Evolutionary conservation across 2,329 filamentous ascomycete genomes (phyloP), one percentile per base, ranked within the genome.

Genomic region (Paraphoma chrysanthemicola): DNA sequence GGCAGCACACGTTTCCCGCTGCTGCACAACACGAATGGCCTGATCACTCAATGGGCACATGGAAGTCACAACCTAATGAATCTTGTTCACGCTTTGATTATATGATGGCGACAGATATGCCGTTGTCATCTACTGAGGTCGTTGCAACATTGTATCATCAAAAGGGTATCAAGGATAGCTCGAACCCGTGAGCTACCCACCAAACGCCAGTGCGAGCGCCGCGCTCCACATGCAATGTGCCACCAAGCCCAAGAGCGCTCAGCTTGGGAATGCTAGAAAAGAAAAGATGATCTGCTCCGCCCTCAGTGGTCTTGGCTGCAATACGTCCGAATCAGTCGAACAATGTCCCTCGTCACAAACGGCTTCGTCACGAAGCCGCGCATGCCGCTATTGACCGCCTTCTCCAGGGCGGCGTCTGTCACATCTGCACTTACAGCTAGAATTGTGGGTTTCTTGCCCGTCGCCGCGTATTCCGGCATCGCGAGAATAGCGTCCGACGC

Each of bases 351-450:
- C 53, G 88, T 77, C 69, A 87, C 87, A 71, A 87, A 89, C 7
- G 87, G 88, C 69, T 90, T 90, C 39, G 86, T 88, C 81, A 90
- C 85, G 64, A 88, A 88, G 2, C 87, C 87, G 69, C 85, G 86
- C 82, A 90, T 90, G 38, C 87, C 88, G 6, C 85, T 86, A 64
- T 82, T 80, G 6, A 82, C 85, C 14, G 86, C 87, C 49, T 85
- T 81, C 52, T 84, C 82, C 51, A 89, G 77, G 8, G 87, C 86
- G 44, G 84, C 84, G 56, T 88, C 86, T 2, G 87, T 90, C 10
- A 88, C 86, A 68, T 90, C 88, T 8, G 88, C 88, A 41, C 85
- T 89, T 50, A 90, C 87, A 1, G 88, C 88, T 29, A 90, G 78
- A 38, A 90, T 76, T 33, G 81, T 80, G 42, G 81, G 78, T 42